These are phyloP conservation scores for Plasmodium knowlesi DNA, from an alignment of 169 alveolate genomes.

Conservation along the genomic window DNA sequence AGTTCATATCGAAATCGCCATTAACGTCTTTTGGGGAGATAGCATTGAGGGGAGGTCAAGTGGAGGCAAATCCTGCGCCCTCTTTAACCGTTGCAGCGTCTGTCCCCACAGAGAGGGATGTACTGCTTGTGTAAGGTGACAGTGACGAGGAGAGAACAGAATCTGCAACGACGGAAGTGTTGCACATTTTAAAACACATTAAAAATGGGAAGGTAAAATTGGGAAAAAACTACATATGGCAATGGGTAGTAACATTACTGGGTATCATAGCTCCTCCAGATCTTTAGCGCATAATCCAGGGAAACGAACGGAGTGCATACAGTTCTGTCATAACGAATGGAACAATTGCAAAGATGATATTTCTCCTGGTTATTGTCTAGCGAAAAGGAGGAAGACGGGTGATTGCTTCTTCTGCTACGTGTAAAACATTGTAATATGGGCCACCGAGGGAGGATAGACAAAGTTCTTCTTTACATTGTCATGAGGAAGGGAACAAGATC, in stretches of 20 bases:
- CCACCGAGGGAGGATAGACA: background rate
- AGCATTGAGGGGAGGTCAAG: background rate
- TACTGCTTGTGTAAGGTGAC: background rate
- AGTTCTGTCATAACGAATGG: background rate
- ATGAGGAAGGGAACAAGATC: background rate
- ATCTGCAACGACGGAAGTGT: background rate
- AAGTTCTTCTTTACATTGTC: background rate
- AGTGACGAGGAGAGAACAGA: background rate
- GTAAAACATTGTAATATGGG: background rate
- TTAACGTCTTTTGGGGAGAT: background rate
- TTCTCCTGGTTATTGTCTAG: background rate
- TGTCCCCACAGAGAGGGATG: background rate
- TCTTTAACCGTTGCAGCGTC: background rate
- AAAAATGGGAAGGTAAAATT: background rate
- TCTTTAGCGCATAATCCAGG: background rate
- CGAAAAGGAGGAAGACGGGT: background rate
- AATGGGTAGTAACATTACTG: background rate
- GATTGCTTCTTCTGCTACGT: background rate
- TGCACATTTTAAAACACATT: background rate
- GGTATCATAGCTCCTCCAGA: background rate
- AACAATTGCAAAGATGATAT: background rate
- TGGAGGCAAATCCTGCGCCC: background rate
- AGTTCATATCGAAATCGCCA: background rate
- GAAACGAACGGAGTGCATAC: background rate
- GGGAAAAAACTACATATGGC: background rate